phyloP scores from a whole-genome alignment of 225 moss, liverwort and hornwort species.

The Pleurozium schreberi region DNA sequence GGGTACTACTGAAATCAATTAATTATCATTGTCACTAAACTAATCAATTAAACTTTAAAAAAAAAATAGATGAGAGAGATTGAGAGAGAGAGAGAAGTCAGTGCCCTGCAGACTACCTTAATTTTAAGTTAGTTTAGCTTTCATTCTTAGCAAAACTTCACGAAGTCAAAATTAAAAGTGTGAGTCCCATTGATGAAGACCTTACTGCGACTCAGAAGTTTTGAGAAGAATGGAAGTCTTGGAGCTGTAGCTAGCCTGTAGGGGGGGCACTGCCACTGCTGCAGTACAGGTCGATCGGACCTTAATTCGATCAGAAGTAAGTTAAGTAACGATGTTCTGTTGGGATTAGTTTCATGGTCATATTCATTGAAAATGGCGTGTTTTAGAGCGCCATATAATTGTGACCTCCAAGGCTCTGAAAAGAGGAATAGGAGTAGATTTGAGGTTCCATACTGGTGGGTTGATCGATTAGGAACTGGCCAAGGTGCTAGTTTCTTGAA shows the following conservation, averaged over 20 bases:
- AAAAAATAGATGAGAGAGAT: background rate
- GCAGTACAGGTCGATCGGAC: background rate
- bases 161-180: conserved; percentile 16
- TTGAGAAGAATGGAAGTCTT: conserved; percentile 37
- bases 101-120: background rate
- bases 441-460: background rate
- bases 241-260: background rate
- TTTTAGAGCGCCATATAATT: background rate
- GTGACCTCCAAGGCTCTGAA: background rate
- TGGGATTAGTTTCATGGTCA: background rate
- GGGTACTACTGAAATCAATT: background rate
- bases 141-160: conserved; percentile 48
- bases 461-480: background rate
- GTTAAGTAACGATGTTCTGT: too few relatives aligned
- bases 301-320: background rate
- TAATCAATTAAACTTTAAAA: background rate
- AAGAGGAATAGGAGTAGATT: background rate
- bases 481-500: background rate
- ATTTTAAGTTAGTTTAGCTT: background rate
- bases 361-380: background rate
- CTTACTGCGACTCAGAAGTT: conserved; percentile 32
- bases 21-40: background rate
- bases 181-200: background rate
- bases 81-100: background rate
- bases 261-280: background rate